phyloP scores from a whole-genome alignment of 345 rosid species.

The Dimocarpus longan region DNA sequence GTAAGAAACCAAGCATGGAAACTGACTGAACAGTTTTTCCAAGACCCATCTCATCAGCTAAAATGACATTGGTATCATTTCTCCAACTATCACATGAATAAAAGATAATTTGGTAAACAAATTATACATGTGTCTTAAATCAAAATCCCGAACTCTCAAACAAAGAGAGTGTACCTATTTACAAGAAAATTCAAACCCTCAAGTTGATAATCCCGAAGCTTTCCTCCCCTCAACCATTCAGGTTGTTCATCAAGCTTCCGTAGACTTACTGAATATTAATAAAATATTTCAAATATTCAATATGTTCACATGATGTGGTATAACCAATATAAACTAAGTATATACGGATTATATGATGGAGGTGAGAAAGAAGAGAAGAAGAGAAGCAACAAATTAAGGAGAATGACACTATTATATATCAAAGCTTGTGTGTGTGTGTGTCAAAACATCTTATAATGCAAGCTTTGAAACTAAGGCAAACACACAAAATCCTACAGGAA shows the following conservation, averaged over 20 bases:
- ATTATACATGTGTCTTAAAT: conserved; percentile 15
- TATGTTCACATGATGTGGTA: background rate
- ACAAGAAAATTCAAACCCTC: conserved; percentile 98
- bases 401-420: background rate
- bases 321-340: background rate
- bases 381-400: background rate
- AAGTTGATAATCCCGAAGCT: conserved; percentile 96
- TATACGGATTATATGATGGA: background rate
- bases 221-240: conserved; percentile 94
- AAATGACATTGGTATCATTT: conserved; percentile 98
- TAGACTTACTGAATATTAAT: conserved; percentile 60
- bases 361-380: background rate
- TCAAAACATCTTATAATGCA: conserved; percentile 10
- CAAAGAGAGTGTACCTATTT: conserved; percentile 65
- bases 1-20: conserved; percentile 98
- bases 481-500: background rate
- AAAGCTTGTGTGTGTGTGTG: background rate
- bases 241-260: conserved; percentile 99
- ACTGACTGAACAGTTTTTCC: conserved; percentile 99
- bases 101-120: conserved; percentile 16
- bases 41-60: conserved; percentile 99
- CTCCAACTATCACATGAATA: conserved; percentile 73
- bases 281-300: background rate
- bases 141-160: background rate
- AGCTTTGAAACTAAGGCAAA: background rate